These are phyloP conservation scores for Barnettozyma populi DNA, from an alignment of 805 yeast species.

Conservation along the genomic window DNA sequence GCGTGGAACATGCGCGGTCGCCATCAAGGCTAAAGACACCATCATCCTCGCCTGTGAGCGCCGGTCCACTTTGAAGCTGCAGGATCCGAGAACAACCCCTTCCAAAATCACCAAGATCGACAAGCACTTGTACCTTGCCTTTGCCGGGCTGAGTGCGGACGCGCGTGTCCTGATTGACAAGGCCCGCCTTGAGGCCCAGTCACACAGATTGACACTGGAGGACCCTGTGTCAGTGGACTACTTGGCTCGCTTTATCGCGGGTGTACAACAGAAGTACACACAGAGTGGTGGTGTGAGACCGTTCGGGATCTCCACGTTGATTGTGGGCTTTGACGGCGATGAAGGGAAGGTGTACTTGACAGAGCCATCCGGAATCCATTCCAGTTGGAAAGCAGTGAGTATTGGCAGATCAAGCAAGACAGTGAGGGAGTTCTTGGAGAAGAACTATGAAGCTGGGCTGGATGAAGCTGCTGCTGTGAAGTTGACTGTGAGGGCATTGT, in stretches of 20 bases:
- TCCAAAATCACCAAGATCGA: slow-evolving; percentile 90
- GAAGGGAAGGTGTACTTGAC: slow-evolving; percentile 87
- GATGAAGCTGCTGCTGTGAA: slow-evolving; percentile 67
- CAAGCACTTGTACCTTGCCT: slow-evolving; percentile 84
- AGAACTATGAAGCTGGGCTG: slow-evolving; percentile 62
- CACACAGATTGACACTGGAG: slow-evolving; percentile 88
- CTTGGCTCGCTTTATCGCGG: slow-evolving; percentile 92
- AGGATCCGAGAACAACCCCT: slow-evolving; percentile 95
- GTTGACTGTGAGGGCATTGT: slow-evolving; percentile 76
- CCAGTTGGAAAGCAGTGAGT: slow-evolving; percentile 97
- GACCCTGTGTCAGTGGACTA: slow-evolving; percentile 91
- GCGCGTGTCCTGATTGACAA: slow-evolving; percentile 91
- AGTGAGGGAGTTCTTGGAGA: slow-evolving; percentile 91
- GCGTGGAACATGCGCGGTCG: slow-evolving; percentile 97
- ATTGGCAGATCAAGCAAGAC: slow-evolving; percentile 95
- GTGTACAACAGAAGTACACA: slow-evolving; percentile 93
- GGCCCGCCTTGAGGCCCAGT: slow-evolving; percentile 95
- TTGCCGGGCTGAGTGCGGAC: slow-evolving; percentile 98
- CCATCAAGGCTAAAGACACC: slow-evolving; percentile 82
- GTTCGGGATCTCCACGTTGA: slow-evolving; percentile 90
- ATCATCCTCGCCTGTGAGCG: slow-evolving; percentile 97
- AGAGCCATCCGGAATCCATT: slow-evolving; percentile 95
- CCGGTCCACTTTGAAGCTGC: slow-evolving; percentile 89
- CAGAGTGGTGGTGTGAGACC: slow-evolving; percentile 99
- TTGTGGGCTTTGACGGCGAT: slow-evolving; percentile 91